Base-by-base conservation (phyloP, 2,329 filamentous ascomycete species). In the Xylariaceae sp. region DNA sequence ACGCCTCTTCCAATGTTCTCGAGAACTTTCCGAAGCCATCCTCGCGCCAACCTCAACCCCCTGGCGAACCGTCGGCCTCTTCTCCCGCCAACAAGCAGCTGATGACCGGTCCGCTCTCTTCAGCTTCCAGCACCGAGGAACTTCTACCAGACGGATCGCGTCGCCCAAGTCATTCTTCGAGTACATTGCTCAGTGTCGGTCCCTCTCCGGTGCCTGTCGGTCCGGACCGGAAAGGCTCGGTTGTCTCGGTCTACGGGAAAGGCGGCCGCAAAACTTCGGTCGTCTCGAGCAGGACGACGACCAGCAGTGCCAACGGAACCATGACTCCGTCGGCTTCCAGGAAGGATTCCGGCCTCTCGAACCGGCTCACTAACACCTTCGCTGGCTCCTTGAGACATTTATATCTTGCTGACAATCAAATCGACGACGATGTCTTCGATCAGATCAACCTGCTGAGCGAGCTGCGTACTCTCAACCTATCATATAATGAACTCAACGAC, bases 361-460 rank as follows among this genome's bases (percentile, higher is more conserved):
- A 81, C 49, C 78, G 84, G 47, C 65, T 94, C 37, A 75, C 80
- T 13, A 85, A 81, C 44, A 98, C 92, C 0, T 96, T 98, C 66
- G 84, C 87, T 7, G 81, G 80, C 5, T 93, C 88, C 5, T 64
- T 98, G 41, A 75, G 82, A 32, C 83, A 93, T 51, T 64, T 98
- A 0, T 90, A 86, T 50, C 68, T 98, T 38, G 92, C 92, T 6
- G 92, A 98, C 55, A 98, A 98, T 55, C 78, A 89, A 40, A 72
- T 98, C 16, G 85, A 92, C 36, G 92, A 96, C 49, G 90, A 96
- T 49, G 83, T 94, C 0, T 96, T 96, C 54, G 88, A 95, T 44
- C 85, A 96, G 57, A 70, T 98, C 28, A 84, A 78, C 1, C 67
- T 90, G 3, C 72, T 96, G 4, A 72, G 78, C 3, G 92, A 96